Conservation (phyloP, 1,284 basidiomycete genomes). For the Golubevia pallescens region DNA sequence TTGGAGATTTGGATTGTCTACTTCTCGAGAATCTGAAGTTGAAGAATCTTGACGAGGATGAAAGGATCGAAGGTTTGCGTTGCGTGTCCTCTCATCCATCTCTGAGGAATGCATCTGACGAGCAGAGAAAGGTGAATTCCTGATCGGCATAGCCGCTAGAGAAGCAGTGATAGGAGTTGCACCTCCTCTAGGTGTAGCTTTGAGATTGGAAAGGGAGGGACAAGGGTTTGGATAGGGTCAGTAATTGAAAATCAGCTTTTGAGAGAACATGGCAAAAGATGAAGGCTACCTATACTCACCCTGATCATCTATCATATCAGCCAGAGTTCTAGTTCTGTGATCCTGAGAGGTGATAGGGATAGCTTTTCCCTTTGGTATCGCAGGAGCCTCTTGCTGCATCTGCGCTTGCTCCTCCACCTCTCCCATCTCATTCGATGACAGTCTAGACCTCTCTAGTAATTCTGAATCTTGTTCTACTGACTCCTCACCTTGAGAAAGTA, state of each 20-base stretch:
- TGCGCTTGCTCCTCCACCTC: no score
- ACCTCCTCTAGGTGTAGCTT: conserved; percentile 27
- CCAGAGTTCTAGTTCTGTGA: neutral
- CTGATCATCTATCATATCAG: neutral
- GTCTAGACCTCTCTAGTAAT: neutral
- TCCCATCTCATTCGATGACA: no score
- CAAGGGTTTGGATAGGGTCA: conserved; percentile 10
- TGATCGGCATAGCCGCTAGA: conserved; percentile 1
- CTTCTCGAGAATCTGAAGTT: conserved; percentile 1
- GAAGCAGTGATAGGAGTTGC: conserved; percentile 26
- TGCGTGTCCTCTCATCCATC: neutral
- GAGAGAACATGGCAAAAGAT: no score
- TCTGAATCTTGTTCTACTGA: conserved; percentile 13
- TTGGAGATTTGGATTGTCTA: neutral
- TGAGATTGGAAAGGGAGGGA: conserved; percentile 11
- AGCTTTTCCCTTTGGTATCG: no score
- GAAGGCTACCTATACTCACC: neutral
- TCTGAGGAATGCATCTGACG: neutral
- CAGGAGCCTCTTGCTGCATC: no score
- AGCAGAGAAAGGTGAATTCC: neutral
- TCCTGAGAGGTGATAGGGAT: no score
- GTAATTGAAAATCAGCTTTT: no score
- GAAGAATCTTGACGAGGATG: conserved; percentile 12
- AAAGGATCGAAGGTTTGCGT: conserved; percentile 3
- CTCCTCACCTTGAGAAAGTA: conserved; percentile 12